Conservation (phyloP, 1,284 basidiomycete genomes). For the Rhodotorula mucilaginosa region DNA sequence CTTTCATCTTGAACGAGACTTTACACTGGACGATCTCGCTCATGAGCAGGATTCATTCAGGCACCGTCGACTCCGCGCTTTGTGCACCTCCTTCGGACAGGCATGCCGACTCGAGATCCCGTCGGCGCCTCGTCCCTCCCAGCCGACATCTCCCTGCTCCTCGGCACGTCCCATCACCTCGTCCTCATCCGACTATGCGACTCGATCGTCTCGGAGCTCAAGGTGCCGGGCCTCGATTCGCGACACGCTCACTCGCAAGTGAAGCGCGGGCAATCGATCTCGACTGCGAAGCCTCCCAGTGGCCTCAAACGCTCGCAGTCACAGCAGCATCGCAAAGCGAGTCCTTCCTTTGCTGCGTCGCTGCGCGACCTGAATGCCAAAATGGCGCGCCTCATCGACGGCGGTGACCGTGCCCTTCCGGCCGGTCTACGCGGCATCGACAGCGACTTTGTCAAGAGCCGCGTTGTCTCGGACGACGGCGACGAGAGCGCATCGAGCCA, state of each 20-base stretch:
- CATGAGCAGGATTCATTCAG: constrained; percentile 1
- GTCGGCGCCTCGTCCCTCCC: not conserved
- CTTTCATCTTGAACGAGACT: too few relatives aligned
- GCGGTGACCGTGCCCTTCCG: constrained; percentile 2
- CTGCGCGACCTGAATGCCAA: not conserved
- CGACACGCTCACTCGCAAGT: not conserved
- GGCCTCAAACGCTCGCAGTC: not conserved
- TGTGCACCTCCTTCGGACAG: constrained; percentile 16
- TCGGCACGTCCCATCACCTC: not conserved
- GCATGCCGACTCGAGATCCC: not conserved
- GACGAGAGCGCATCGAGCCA: not conserved
- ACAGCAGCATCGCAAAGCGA: not conserved
- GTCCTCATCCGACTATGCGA: constrained; percentile 28
- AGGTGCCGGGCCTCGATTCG: not conserved
- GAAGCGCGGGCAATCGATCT: not conserved
- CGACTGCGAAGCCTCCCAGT: not conserved
- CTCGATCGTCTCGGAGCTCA: constrained; percentile 22
- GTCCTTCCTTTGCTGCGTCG: not conserved
- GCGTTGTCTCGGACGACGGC: not conserved
- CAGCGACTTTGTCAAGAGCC: not conserved
- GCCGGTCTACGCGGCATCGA: constrained; percentile 13
- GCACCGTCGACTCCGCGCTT: constrained; percentile 28
- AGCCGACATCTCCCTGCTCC: not conserved
- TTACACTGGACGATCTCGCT: not conserved
- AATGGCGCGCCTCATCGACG: not conserved